Base-by-base conservation (phyloP, 352 stramenopile species). In the Phytophthora tubulina region DNA sequence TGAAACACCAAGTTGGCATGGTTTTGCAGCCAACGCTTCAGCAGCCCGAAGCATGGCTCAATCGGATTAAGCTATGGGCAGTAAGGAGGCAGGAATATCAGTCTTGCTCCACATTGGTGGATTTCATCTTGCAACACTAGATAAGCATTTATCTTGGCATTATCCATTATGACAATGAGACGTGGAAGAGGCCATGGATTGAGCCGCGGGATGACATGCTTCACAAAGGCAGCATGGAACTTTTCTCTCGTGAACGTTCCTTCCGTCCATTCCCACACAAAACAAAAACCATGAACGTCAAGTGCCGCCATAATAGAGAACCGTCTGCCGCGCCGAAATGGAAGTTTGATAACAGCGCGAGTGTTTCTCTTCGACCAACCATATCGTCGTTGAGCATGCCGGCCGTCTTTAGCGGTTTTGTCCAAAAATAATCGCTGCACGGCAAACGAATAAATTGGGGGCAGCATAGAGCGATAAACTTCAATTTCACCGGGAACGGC, bases 101-200 rank as follows among this genome's bases (percentile, higher is more conserved):
- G 57, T 67, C 97, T 97, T 21, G 93, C 94, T 35, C 98, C 63
- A 75, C 95, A 98, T 59, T 98, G 98, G 78, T 90, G 97, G 58
- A 98, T 96, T 67, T 97, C 97, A 70, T 98, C 92, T 27, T 88
- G 72, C 75, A 98, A 91, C 60, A 94, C 95, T 14, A 88, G 87
- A 76, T 98, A 98, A 44, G 98, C 93, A 31, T 98, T 79, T 7
- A 97, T 90, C 7, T 70, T 75, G 4, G 78, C 67, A 39, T 74
- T 58, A 33, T 58, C 51, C 51, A 58, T 45, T 3, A 98, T 77
- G 49, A 98, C 70, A 39, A 92, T 84, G 0, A 77, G 79, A 11
- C 97, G 41, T 8, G 87, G 81, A 13, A 79, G 61, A 11, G 86
- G 77, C 65, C 92, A 97, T 39, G 96, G 80, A 60, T 96, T 93